Conservation (phyloP, 2,329 filamentous ascomycete species). For the Fusarium sacchari region DNA sequence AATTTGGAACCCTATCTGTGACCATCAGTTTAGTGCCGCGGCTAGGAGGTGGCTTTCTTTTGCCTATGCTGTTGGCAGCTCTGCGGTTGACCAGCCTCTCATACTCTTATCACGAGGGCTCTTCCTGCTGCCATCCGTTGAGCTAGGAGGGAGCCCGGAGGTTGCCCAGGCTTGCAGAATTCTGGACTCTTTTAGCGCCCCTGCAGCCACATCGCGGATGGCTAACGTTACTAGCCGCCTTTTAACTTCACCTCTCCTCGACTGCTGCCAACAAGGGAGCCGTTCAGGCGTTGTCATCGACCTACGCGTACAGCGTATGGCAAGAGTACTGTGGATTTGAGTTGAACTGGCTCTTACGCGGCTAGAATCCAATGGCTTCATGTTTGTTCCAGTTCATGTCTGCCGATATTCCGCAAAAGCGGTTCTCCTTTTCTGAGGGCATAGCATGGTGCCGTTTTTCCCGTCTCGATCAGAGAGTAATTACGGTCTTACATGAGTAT, state of each 20-base stretch:
- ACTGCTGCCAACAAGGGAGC: neutral
- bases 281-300: neutral
- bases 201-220: slow-evolving; percentile 2
- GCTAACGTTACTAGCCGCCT: slow-evolving; percentile 2
- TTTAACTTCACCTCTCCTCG: neutral
- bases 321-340: neutral
- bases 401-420: neutral
- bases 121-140: neutral
- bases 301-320: slow-evolving; percentile 10
- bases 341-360: neutral
- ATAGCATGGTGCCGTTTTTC: neutral
- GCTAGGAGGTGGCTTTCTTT: neutral
- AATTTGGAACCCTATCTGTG: neutral
- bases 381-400: neutral
- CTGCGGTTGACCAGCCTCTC: neutral
- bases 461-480: neutral
- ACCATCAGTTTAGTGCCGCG: neutral
- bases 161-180: neutral
- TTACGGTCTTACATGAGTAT: slow-evolving; percentile 6
- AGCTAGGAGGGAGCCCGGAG: neutral
- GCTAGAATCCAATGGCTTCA: neutral
- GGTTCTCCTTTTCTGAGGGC: neutral
- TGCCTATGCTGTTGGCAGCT: neutral
- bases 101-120: neutral
- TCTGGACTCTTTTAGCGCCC: slow-evolving; percentile 10